Evolutionary conservation across 2,329 filamentous ascomycete species (phyloP).

Genomic region (Colletotrichum musae): DNA sequence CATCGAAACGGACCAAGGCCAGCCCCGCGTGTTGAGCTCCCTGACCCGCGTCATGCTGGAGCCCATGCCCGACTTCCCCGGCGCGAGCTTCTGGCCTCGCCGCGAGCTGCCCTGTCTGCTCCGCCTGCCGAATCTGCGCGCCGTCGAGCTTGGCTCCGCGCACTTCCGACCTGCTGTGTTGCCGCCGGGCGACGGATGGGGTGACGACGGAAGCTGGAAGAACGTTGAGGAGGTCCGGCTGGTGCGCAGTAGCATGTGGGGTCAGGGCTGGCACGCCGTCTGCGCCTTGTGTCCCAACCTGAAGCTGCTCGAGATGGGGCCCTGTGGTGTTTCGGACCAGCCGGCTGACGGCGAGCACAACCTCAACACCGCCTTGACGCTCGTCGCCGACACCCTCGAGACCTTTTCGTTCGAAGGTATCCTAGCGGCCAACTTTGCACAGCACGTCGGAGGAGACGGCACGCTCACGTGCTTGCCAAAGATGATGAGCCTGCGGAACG

Average conservation of each 20-base stretch:
- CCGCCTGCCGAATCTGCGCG: constrained; percentile 33
- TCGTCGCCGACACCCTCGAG: constrained; percentile 33
- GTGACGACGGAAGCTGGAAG: constrained; percentile 39
- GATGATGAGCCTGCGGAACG: constrained; percentile 36
- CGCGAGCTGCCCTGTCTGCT: constrained; percentile 36
- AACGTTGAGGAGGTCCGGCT: constrained; percentile 39
- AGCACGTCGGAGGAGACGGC: constrained; percentile 36
- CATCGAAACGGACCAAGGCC: constrained; percentile 32
- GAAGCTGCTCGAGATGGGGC: constrained; percentile 38
- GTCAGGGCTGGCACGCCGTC: constrained; percentile 37
- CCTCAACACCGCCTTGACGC: constrained; percentile 34
- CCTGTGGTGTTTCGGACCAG: constrained; percentile 34
- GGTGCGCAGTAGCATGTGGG: constrained; percentile 40
- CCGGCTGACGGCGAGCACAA: constrained; percentile 38
- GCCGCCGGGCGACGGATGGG: constrained; percentile 36
- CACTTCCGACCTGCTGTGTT: constrained; percentile 35
- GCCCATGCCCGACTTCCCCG: constrained; percentile 39
- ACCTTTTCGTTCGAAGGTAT: constrained; percentile 38
- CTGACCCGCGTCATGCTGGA: constrained; percentile 40
- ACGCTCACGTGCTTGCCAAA: constrained; percentile 30
- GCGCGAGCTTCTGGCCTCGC: constrained; percentile 37
- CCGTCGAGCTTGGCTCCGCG: constrained; percentile 35
- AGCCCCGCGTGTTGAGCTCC: constrained; percentile 35
- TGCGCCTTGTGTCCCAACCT: constrained; percentile 39
- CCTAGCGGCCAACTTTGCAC: constrained; percentile 33